These are phyloP conservation scores for Colletotrichum kahawae DNA, from an alignment of 2,329 filamentous ascomycete species.

Conservation along the genomic window DNA sequence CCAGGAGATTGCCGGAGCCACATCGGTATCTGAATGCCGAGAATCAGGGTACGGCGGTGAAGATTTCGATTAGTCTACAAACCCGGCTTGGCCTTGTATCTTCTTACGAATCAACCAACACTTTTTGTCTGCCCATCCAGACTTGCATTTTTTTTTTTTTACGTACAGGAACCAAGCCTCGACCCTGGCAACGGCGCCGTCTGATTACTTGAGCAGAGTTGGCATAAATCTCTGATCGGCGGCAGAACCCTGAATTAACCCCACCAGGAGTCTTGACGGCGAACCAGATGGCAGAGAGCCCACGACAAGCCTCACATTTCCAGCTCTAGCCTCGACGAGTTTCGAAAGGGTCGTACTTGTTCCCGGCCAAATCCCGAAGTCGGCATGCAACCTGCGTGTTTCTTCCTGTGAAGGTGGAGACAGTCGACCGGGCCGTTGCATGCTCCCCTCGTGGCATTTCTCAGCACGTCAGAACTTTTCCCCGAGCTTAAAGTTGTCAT, in stretches of 20 bases:
- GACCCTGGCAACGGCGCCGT: neutral
- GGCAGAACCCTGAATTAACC: neutral
- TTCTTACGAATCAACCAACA: neutral
- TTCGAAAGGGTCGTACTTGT: neutral
- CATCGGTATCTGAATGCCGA: conserved; percentile 7
- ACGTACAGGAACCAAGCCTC: neutral
- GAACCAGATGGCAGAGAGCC: neutral
- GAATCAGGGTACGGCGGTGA: neutral
- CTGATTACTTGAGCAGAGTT: neutral
- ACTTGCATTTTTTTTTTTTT: neutral
- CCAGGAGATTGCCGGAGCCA: conserved; percentile 7
- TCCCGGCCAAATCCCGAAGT: conserved; percentile 3
- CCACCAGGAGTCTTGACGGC: neutral
- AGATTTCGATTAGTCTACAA: neutral
- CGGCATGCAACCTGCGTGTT: neutral
- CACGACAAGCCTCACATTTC: neutral
- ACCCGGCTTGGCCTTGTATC: neutral
- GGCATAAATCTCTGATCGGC: neutral
- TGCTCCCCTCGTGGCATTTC: conserved; percentile 13
- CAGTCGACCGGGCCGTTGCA: neutral
- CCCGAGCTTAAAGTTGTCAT: conserved; percentile 1
- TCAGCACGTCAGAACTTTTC: conserved; percentile 16
- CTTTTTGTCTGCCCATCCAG: neutral
- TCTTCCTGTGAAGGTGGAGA: neutral
- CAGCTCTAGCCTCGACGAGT: neutral